Base-by-base conservation (phyloP, 2,329 filamentous ascomycete species). In the Endocalyx cinctus region DNA sequence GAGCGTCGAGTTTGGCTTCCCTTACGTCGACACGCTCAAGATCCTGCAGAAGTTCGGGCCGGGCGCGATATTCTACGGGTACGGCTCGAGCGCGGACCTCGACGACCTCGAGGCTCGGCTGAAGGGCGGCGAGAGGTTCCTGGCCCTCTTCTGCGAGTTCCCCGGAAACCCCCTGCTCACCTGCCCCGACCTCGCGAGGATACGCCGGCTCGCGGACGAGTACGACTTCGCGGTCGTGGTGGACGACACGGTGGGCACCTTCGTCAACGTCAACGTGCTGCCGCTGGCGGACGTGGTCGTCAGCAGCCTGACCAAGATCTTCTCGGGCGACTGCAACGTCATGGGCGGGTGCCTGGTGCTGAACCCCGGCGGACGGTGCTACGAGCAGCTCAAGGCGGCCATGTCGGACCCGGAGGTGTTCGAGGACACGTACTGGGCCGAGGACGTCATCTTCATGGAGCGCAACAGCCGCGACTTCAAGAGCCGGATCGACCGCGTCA, bases 321-420 rank as follows among this genome's bases (percentile, higher is more conserved):
- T 98, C 64, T 94, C 87, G 35, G 92, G 92, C 31, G 92, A 96
- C 61, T 92, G 87, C 59, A 97, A 98, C 59, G 92, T 98, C 46
- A 97, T 97, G 90, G 92, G 89, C 38, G 92, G 92, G 35, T 84
- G 82, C 44, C 64, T 72, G 28, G 75, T 82, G 34, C 55, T 82
- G 28, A 82, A 82, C 50, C 76, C 76, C 1, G 74, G 80, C 36
- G 69, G 80, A n/a, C 77, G 65, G 28, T 84, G 82, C 62, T 95
- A 95, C 58, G 35, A 57, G 3, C 48, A 63, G 1, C 61, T 98
- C n/a, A 90, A 87, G 55, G 55, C 66, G 5, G 69, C 71, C n/a
- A 76, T 86, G 56, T 62, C 64, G 5, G 57, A 60, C 7, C 62
- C 64, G 5, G 57, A 60, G 7, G 76, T 84, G 27, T 92, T 84